Conservation (phyloP, 1,284 basidiomycete species). For the Hortiboletus rubellus region DNA sequence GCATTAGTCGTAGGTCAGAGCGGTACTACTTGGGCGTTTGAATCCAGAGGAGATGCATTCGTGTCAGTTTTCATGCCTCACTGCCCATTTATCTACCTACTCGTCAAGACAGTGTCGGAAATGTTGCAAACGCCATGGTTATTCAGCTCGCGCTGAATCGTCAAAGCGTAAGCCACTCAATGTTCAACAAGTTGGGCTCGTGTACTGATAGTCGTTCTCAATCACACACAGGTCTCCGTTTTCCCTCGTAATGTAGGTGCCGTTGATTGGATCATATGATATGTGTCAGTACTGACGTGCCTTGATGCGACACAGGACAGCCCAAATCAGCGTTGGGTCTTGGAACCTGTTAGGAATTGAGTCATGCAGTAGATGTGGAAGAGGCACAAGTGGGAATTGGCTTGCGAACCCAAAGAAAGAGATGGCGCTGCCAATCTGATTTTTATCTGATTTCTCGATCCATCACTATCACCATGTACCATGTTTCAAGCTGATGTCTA, state of each 20-base stretch:
- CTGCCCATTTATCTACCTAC: not conserved
- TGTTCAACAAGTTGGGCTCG: not conserved
- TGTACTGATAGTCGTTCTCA: not conserved
- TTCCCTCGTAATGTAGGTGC: no score
- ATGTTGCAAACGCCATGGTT: not conserved
- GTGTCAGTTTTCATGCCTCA: not conserved
- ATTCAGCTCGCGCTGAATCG: not conserved
- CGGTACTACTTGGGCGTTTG: not conserved
- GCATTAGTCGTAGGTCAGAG: not conserved
- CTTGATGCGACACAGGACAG: no score
- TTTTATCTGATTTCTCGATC: no score
- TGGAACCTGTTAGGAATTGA: no score
- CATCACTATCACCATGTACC: no score
- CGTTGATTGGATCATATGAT: no score
- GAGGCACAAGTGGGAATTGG: not conserved
- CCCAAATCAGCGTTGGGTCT: no score
- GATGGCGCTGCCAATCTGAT: no score
- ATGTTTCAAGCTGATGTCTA: no score
- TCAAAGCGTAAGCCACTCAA: not conserved
- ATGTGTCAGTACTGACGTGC: no score
- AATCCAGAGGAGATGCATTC: not conserved
- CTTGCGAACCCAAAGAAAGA: not conserved
- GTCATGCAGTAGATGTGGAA: not conserved
- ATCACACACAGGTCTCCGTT: no score
- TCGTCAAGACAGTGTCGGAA: not conserved